Evolutionary conservation across 164 flowering plant genomes (phyloP).

Genomic region (Annona squamosa): DNA sequence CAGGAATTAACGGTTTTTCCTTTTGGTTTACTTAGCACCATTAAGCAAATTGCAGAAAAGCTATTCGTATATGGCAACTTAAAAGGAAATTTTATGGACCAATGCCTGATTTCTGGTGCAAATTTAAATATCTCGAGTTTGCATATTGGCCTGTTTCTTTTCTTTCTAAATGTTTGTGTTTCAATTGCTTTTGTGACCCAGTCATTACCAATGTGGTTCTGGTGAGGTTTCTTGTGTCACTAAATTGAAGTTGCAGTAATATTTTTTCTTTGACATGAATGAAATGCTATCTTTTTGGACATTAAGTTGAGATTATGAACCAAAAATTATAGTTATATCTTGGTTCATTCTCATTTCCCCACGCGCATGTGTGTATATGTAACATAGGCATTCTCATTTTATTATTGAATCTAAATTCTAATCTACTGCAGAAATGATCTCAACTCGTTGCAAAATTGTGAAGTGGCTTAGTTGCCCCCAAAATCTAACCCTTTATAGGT

Average conservation of each 20-base stretch:
- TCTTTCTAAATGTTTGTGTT: no score
- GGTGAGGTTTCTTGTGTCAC: background rate
- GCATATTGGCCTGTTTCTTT: background rate
- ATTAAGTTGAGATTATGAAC: background rate
- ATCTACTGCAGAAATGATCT: background rate
- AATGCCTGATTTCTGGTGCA: background rate
- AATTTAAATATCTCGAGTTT: background rate
- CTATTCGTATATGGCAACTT: background rate
- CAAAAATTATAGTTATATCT: no score
- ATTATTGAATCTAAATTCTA: background rate
- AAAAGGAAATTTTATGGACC: background rate
- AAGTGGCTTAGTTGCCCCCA: background rate
- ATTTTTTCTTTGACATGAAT: background rate
- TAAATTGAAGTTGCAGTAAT: background rate
- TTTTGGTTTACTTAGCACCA: background rate
- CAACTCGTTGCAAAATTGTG: background rate
- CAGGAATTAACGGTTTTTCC: no score
- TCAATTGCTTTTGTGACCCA: background rate
- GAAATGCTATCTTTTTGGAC: background rate
- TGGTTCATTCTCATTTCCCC: background rate
- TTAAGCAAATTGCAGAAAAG: background rate
- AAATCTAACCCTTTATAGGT: no score
- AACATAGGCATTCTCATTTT: background rate
- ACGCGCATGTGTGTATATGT: background rate
- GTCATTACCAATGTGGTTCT: background rate